These are phyloP conservation scores for Nitzschia sp. DNA, from an alignment of 108 stramenopile species.

Conservation along the genomic window DNA sequence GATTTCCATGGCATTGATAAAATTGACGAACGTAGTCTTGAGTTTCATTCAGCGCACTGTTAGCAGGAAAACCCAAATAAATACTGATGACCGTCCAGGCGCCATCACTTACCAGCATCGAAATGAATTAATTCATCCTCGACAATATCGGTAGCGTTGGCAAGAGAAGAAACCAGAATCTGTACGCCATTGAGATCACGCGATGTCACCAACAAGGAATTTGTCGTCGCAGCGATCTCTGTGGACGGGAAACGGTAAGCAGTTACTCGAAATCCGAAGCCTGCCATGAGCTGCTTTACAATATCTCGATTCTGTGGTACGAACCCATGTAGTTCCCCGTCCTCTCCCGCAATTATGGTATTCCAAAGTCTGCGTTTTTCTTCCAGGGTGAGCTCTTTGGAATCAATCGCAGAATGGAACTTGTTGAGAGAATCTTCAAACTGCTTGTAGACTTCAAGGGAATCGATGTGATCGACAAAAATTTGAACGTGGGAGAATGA, in stretches of 20 bases:
- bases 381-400: background rate
- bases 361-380: constrained; percentile 21
- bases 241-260: constrained; percentile 25
- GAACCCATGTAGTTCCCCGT: constrained; percentile 19
- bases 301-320: constrained; percentile 66
- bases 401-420: constrained; percentile 15
- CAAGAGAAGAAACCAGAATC: constrained; percentile 58
- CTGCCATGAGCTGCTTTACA: constrained; percentile 76
- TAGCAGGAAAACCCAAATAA: background rate
- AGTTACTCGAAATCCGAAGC: constrained; percentile 80
- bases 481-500: constrained; percentile 80
- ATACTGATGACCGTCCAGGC: background rate
- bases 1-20: constrained; percentile 51
- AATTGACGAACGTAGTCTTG: constrained; percentile 56
- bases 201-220: constrained; percentile 73
- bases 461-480: constrained; percentile 60
- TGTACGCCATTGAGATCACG: constrained; percentile 77
- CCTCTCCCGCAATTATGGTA: background rate
- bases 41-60: no score
- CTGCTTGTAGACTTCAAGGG: constrained; percentile 61
- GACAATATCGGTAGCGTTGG: background rate
- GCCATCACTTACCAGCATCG: constrained; percentile 44
- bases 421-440: constrained; percentile 53
- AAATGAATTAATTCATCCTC: constrained; percentile 65
- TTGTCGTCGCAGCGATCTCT: constrained; percentile 31